Evolutionary conservation across 768 basidiomycete species (phyloP).

Genomic region (Termitomyces sp.): DNA sequence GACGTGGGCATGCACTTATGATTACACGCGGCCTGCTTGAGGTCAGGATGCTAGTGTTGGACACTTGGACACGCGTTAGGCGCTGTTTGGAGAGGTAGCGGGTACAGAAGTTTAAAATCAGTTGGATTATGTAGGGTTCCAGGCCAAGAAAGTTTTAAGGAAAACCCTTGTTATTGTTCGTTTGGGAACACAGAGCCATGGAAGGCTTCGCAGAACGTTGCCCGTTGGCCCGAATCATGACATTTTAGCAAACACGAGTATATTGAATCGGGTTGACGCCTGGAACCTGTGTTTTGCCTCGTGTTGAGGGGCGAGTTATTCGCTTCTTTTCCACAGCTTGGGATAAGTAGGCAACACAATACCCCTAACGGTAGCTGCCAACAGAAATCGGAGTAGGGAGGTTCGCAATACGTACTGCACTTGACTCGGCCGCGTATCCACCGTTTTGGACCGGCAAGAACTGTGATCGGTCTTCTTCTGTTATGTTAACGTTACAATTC

Average conservation of each 20-base stretch:
- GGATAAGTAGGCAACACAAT: conserved; percentile 8
- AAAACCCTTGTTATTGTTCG: conserved; percentile 36
- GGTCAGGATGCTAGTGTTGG: conserved; percentile 24
- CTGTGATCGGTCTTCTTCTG: conserved; percentile 21
- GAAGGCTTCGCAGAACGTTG: conserved; percentile 26
- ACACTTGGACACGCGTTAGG: conserved; percentile 25
- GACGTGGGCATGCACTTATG: conserved; percentile 38
- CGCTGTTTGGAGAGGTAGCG: conserved; percentile 12
- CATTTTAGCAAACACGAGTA: conserved; percentile 26
- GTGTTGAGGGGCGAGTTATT: conserved; percentile 25
- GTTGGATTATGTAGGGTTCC: conserved; percentile 15
- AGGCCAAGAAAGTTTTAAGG: conserved; percentile 24
- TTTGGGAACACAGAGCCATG: conserved; percentile 20
- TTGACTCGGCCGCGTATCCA: conserved; percentile 15
- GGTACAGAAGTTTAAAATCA: conserved; percentile 18
- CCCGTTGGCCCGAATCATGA: conserved; percentile 19
- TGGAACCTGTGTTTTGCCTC: conserved; percentile 31
- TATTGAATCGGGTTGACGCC: conserved; percentile 29
- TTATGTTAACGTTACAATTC: conserved; percentile 12
- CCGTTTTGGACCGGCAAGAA: conserved; percentile 12
- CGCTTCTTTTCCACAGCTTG: conserved; percentile 13
- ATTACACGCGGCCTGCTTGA: conserved; percentile 43
- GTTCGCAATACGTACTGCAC: conserved; percentile 15
- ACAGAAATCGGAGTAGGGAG: conserved; percentile 9
- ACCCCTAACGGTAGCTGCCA: conserved; percentile 7